phyloP scores from a whole-genome alignment of 2,329 filamentous ascomycete genomes.

The Pestalotiopsis sp. region DNA sequence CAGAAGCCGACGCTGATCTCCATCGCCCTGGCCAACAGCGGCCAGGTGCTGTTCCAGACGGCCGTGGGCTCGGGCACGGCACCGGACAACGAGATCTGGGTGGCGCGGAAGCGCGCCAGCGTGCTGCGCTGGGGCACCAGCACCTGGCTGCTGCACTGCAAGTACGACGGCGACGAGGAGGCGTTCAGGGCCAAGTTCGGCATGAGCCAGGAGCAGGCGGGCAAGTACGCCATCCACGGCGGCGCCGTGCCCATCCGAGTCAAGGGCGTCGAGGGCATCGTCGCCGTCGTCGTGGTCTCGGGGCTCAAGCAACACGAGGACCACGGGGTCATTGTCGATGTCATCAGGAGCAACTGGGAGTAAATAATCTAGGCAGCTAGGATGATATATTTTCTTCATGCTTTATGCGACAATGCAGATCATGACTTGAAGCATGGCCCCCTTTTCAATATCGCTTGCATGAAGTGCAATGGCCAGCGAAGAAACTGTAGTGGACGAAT shows the following conservation, averaged over 20 bases:
- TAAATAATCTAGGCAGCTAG: not conserved
- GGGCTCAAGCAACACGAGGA: slow-evolving; percentile 78
- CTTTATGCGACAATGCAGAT: not conserved
- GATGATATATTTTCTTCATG: not conserved
- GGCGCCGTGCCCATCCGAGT: slow-evolving; percentile 76
- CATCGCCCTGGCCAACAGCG: slow-evolving; percentile 61
- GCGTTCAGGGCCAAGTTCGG: slow-evolving; percentile 68
- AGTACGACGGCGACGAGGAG: slow-evolving; percentile 65
- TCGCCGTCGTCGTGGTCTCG: slow-evolving; percentile 75
- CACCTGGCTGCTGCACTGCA: slow-evolving; percentile 73
- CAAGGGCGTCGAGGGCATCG: slow-evolving; percentile 72
- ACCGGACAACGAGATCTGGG: slow-evolving; percentile 75
- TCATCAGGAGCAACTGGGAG: slow-evolving; percentile 57
- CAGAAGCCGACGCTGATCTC: slow-evolving; percentile 60
- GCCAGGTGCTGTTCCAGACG: slow-evolving; percentile 70
- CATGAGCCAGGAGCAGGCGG: slow-evolving; percentile 56
- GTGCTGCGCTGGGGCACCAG: slow-evolving; percentile 72
- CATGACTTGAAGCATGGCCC: not conserved
- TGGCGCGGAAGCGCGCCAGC: slow-evolving; percentile 70
- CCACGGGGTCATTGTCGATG: slow-evolving; percentile 75
- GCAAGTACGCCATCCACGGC: slow-evolving; percentile 76
- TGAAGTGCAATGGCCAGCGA: not conserved
- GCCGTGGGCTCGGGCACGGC: slow-evolving; percentile 67
- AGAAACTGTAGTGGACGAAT: too few relatives aligned
- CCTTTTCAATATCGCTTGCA: not conserved